phyloP scores from a whole-genome alignment of 2,329 filamentous ascomycete genomes.

The Fonsecaea monophora region DNA sequence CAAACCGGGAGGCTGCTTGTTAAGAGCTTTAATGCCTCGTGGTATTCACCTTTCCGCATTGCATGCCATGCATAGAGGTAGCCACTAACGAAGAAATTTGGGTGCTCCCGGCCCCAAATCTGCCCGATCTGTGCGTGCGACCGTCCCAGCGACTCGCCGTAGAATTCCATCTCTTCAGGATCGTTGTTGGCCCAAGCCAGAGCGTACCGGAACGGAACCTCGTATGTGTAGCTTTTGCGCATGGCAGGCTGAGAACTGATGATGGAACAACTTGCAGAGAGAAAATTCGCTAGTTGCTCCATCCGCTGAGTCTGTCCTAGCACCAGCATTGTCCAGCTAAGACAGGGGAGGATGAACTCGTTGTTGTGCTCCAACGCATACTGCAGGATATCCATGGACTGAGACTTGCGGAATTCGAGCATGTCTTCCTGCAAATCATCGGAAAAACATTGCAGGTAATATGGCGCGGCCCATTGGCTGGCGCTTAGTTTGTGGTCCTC shows the following conservation, averaged over 20 bases:
- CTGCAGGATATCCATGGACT: conserved; percentile 23
- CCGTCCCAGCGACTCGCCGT: conserved; percentile 20
- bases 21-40: conserved; percentile 20
- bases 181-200: conserved; percentile 23
- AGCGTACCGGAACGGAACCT: conserved; percentile 25
- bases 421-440: background rate
- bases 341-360: conserved; percentile 29
- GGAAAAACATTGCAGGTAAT: conserved; percentile 21
- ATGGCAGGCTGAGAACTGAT: conserved; percentile 17
- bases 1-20: conserved; percentile 24
- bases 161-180: conserved; percentile 8
- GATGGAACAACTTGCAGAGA: conserved; percentile 22
- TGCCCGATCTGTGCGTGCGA: conserved; percentile 21
- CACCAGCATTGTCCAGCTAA: conserved; percentile 29
- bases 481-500: conserved; percentile 24
- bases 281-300: conserved; percentile 24
- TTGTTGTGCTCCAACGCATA: conserved; percentile 26
- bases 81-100: conserved; percentile 33
- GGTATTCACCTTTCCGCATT: conserved; percentile 14
- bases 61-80: conserved; percentile 34
- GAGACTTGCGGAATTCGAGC: conserved; percentile 17
- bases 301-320: conserved; percentile 24
- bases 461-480: conserved; percentile 25
- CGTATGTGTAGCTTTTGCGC: conserved; percentile 20
- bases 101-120: conserved; percentile 28